Evolutionary conservation across 2,329 filamentous ascomycete genomes (phyloP).

Genomic region (Botrytis paeoniae): DNA sequence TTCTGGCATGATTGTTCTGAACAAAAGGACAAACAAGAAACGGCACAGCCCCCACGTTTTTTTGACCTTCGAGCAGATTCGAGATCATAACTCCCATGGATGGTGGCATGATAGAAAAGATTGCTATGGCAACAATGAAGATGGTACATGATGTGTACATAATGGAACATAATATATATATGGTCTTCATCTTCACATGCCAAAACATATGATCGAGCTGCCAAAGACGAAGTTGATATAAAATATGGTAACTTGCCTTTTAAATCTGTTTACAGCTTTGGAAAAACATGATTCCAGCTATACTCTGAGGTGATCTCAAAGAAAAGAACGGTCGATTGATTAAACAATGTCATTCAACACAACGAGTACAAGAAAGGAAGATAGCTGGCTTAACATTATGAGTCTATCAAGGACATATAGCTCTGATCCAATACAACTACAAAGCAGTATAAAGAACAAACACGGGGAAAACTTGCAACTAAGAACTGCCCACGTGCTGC

Average conservation of each 20-base stretch:
- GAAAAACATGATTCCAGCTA: not conserved
- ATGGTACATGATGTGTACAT: not conserved
- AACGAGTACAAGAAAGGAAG: not conserved
- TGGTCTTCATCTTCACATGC: not conserved
- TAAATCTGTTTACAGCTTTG: no score
- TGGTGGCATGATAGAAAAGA: not conserved
- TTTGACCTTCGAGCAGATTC: not conserved
- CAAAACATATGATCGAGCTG: not conserved
- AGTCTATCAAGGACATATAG: not conserved
- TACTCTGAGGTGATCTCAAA: not conserved
- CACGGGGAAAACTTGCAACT: not conserved
- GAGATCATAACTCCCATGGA: not conserved
- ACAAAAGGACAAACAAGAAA: not conserved
- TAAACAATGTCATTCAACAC: not conserved
- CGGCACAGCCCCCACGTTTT: not conserved
- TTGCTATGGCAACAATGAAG: not conserved
- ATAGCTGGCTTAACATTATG: not conserved
- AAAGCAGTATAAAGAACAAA: not conserved
- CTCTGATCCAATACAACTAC: not conserved
- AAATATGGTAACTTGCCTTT: not conserved
- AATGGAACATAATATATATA: not conserved
- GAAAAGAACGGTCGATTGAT: not conserved
- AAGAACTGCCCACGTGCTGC: no score
- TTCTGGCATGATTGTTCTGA: not conserved
- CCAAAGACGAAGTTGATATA: not conserved